Evolutionary conservation across 202 grass and related monocot genomes (phyloP).

Genomic region (Hordeum pubiflorum): DNA sequence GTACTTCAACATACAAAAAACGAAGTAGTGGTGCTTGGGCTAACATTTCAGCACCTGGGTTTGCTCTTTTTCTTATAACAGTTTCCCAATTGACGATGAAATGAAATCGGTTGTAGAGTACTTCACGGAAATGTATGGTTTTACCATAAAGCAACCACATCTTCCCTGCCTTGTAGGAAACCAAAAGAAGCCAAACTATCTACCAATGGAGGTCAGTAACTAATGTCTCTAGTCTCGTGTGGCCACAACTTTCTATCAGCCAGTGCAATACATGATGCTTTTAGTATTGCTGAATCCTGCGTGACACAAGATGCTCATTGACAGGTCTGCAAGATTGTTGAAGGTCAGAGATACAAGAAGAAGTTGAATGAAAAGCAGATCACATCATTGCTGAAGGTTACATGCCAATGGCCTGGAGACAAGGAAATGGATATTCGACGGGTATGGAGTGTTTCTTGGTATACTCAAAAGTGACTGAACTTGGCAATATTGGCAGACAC

Average conservation of each 20-base stretch:
- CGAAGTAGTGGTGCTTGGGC: neutral
- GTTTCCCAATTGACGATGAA: conserved; percentile 92
- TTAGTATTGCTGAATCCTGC: neutral
- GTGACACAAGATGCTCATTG: neutral
- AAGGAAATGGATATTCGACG: conserved; percentile 93
- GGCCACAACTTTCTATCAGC: neutral
- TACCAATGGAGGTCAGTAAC: conserved; percentile 85
- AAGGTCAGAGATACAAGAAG: conserved; percentile 94
- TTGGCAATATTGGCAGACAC: neutral
- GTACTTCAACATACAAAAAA: neutral
- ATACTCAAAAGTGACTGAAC: neutral
- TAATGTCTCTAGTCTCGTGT: neutral
- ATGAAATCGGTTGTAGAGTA: conserved; percentile 98
- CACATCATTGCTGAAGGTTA: conserved; percentile 85
- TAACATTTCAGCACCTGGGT: neutral
- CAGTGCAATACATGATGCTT: neutral
- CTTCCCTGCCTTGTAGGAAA: conserved; percentile 97
- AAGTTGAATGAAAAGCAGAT: conserved; percentile 99
- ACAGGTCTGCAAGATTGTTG: conserved; percentile 93
- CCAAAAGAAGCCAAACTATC: conserved; percentile 95
- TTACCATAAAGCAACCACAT: conserved; percentile 72
- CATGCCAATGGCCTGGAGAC: conserved; percentile 87
- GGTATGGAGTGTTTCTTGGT: conserved; percentile 14
- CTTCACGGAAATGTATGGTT: conserved; percentile 98
- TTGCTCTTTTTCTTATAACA: conserved; percentile 25